Evolutionary conservation across 257 asterid genomes (phyloP).

Genomic region (Haberlea rhodopensis): DNA sequence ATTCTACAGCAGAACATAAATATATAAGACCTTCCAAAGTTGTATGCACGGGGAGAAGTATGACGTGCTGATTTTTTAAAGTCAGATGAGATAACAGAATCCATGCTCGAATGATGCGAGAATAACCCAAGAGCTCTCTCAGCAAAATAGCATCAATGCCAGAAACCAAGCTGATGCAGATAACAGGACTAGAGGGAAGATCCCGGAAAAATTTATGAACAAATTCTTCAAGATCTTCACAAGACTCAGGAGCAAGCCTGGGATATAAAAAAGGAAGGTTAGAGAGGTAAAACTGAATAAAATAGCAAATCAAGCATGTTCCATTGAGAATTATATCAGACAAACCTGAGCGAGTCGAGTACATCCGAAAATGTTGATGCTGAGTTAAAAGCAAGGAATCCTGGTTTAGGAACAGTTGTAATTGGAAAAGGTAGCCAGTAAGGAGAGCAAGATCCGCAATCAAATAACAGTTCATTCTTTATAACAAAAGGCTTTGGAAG

Average conservation of each 20-base stretch:
- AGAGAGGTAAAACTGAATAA: conserved; percentile 20
- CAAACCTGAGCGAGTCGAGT: conserved; percentile 45
- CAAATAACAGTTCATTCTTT: conserved; percentile 2
- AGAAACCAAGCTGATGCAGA: conserved; percentile 79
- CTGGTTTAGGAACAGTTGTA: conserved; percentile 31
- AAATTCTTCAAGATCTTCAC: conserved; percentile 55
- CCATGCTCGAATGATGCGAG: conserved; percentile 64
- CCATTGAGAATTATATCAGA: conserved; percentile 25
- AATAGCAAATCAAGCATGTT: conserved; percentile 13
- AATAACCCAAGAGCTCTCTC: conserved; percentile 51
- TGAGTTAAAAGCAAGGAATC: conserved; percentile 33
- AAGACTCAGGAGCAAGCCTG: conserved; percentile 65
- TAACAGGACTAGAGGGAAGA: conserved; percentile 67
- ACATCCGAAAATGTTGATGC: conserved; percentile 28
- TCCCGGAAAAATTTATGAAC: conserved; percentile 53
- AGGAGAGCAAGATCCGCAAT: conserved; percentile 12
- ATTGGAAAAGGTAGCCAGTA: conserved; percentile 17
- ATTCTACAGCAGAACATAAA: conserved; percentile 11
- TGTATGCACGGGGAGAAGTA: conserved; percentile 62
- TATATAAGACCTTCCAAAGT: conserved; percentile 55
- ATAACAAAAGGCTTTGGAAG: neutral
- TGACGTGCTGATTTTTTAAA: conserved; percentile 59
- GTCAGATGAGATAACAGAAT: conserved; percentile 74
- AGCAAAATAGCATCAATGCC: conserved; percentile 70
- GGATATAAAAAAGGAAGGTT: conserved; percentile 27